Percentiles rank a stretch among this genome's conserved stretches.
Conservation (phyloP, 345 rosid genomes). For the Diplotaxis tenuifolia region DNA sequence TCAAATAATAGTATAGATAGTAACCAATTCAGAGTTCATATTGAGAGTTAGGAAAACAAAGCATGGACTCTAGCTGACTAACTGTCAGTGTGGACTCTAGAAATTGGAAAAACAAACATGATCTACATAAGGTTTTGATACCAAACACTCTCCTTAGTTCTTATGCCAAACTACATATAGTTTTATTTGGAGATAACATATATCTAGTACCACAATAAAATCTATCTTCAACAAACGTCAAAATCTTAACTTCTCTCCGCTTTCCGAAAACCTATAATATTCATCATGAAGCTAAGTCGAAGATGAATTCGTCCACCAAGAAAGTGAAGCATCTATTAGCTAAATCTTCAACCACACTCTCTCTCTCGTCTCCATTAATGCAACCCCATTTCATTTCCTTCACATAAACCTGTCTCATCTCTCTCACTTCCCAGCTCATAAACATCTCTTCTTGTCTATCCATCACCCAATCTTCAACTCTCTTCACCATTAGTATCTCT, state of each 20-base stretch:
- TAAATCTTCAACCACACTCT: slow-evolving; percentile 41
- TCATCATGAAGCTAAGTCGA: slow-evolving; percentile 35
- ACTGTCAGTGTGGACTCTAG: neutral
- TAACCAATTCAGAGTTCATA: neutral
- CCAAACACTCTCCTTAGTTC: neutral
- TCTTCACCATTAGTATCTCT: slow-evolving; percentile 32
- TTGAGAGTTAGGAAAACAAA: neutral
- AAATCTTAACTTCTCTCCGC: slow-evolving; percentile 3
- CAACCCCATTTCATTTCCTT: slow-evolving; percentile 44
- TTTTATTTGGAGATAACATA: slow-evolving; percentile 23
- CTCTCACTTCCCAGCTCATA: slow-evolving; percentile 58
- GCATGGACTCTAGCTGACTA: neutral
- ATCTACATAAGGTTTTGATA: neutral
- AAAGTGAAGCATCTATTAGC: slow-evolving; percentile 48
- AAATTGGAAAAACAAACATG: neutral
- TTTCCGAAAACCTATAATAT: neutral
- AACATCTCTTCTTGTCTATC: slow-evolving; percentile 44
- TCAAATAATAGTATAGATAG: too few relatives aligned
- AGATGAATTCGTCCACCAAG: slow-evolving; percentile 57
- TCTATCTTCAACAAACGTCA: slow-evolving; percentile 9
- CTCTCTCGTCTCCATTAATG: slow-evolving; percentile 44
- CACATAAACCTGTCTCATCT: slow-evolving; percentile 47
- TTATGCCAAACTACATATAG: slow-evolving; percentile 18
- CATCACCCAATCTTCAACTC: slow-evolving; percentile 58
- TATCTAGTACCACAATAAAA: neutral